Evolutionary conservation across 371 early-diverging fungal genomes (phyloP).

Genomic region (Mucor plumbeus): DNA sequence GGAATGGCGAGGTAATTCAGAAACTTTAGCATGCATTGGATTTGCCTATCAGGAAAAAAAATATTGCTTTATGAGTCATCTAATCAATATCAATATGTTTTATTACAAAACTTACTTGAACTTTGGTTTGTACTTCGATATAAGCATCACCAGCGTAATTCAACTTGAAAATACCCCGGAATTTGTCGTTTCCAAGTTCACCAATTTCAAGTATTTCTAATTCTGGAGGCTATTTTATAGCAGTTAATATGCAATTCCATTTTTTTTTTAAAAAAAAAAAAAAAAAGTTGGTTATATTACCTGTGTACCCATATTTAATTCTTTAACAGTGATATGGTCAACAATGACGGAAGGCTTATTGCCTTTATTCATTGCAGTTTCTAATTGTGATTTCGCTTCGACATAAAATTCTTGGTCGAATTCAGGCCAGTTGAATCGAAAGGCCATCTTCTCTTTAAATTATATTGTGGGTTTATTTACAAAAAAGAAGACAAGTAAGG

Average conservation of each 20-base stretch:
- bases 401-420: constrained; percentile 86
- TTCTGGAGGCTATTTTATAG: constrained; percentile 80
- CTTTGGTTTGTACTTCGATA: constrained; percentile 91
- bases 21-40: constrained; percentile 72
- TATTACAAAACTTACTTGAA: constrained; percentile 68
- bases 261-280: too few species aligned
- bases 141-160: constrained; percentile 93
- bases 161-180: constrained; percentile 95
- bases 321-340: constrained; percentile 87
- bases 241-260: neutral
- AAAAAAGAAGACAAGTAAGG: too few species aligned
- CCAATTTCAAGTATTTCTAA: constrained; percentile 98
- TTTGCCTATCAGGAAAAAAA: constrained; percentile 62
- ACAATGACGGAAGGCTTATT: constrained; percentile 91
- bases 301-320: constrained; percentile 93
- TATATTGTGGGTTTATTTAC: too few species aligned
- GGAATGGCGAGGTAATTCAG: constrained; percentile 64
- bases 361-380: constrained; percentile 90
- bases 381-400: constrained; percentile 84
- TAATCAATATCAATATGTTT: too few species aligned
- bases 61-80: too few species aligned
- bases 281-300: constrained; percentile 45
- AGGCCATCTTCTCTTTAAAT: constrained; percentile 72
- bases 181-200: constrained; percentile 89
- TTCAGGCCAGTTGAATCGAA: constrained; percentile 95